phyloP scores from a whole-genome alignment of 257 asterid species.

The Solanum neorickii region DNA sequence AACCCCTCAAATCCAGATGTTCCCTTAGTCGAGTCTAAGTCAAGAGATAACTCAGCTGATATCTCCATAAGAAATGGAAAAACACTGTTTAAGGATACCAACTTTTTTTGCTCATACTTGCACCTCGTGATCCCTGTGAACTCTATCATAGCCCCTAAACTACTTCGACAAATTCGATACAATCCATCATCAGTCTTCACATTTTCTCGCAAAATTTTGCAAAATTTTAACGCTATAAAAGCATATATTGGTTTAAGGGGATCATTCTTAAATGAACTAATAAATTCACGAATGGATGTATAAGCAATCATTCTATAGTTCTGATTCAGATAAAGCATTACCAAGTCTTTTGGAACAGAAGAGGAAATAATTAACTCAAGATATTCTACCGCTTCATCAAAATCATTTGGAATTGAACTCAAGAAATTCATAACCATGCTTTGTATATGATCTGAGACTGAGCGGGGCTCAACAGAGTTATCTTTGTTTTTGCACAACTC shows the following conservation, averaged over 20 bases:
- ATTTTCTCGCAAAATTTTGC: slow-evolving; percentile 27
- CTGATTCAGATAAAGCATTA: slow-evolving; percentile 24
- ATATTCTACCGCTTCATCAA: not conserved
- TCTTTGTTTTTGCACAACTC: slow-evolving; percentile 20
- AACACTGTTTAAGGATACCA: slow-evolving; percentile 31
- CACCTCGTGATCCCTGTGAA: not conserved
- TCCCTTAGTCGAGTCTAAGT: slow-evolving; percentile 17
- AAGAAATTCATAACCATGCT: not conserved
- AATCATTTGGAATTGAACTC: not conserved
- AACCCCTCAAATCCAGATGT: slow-evolving; percentile 15
- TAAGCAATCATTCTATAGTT: slow-evolving; percentile 27
- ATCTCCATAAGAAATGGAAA: slow-evolving; percentile 47
- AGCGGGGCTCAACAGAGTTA: not conserved
- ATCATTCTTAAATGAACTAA: slow-evolving; percentile 19
- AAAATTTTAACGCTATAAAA: slow-evolving; percentile 42
- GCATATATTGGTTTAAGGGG: slow-evolving; percentile 14
- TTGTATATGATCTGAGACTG: not conserved
- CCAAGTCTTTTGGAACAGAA: not conserved
- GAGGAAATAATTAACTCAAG: not conserved
- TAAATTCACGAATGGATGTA: slow-evolving; percentile 39
- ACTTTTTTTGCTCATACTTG: slow-evolving; percentile 4
- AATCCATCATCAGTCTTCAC: slow-evolving; percentile 26
- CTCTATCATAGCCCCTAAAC: slow-evolving; percentile 13
- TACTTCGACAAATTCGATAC: slow-evolving; percentile 39
- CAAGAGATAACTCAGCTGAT: slow-evolving; percentile 29